Conservation (phyloP, 148 eudicot genomes). For the Agrostemma githago region DNA sequence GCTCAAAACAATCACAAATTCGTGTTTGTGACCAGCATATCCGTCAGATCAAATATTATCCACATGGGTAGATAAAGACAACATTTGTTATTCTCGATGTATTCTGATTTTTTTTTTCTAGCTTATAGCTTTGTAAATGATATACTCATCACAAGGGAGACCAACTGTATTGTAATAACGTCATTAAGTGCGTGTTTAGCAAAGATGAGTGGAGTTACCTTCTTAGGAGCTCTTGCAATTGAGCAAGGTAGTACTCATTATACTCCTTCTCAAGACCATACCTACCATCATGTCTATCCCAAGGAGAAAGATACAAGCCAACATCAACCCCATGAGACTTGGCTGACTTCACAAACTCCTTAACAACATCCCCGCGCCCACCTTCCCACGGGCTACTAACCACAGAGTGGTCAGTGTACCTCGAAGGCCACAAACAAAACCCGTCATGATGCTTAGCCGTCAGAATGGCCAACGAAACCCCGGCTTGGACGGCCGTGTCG, state of each 20-base stretch:
- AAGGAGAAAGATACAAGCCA: slow-evolving; percentile 84
- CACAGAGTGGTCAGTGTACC: slow-evolving; percentile 76
- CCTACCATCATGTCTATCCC: slow-evolving; percentile 85
- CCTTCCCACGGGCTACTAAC: slow-evolving; percentile 53
- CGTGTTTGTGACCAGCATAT: too few relatives aligned
- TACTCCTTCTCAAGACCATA: slow-evolving; percentile 59
- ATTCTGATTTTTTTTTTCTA: too few relatives aligned
- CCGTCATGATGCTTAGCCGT: slow-evolving; percentile 98
- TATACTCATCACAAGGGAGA: too few relatives aligned
- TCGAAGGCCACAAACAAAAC: slow-evolving; percentile 90
- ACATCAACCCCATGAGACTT: slow-evolving; percentile 55
- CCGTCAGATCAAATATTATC: too few relatives aligned
- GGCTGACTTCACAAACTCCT: slow-evolving; percentile 53
- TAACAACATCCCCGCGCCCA: slow-evolving; percentile 77
- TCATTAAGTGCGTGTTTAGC: not conserved
- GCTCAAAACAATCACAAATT: not conserved
- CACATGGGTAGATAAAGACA: too few relatives aligned
- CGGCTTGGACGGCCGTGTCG: slow-evolving; percentile 51
- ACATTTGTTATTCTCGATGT: too few relatives aligned
- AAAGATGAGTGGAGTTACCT: slow-evolving; percentile 32
- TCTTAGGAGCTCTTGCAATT: slow-evolving; percentile 78
- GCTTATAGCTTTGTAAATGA: too few relatives aligned
- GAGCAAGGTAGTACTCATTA: slow-evolving; percentile 85
- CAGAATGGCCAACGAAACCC: slow-evolving; percentile 58
- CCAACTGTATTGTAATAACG: too few relatives aligned